Evolutionary conservation across 1,139 yeast genomes (phyloP).

Genomic region (Protomyces inundatus): DNA sequence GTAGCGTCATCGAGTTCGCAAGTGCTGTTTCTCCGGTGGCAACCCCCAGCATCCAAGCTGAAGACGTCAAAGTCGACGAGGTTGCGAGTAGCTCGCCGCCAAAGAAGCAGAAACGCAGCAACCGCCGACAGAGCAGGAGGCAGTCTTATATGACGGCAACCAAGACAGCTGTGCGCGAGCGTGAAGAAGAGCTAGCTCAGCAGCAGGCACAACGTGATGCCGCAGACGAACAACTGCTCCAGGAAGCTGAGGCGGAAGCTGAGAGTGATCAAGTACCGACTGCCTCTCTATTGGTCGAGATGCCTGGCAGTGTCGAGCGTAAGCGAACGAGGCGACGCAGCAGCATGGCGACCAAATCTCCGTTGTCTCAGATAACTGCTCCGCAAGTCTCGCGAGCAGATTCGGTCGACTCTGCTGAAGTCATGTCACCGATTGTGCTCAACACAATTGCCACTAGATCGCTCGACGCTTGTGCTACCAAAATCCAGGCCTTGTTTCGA

Average conservation of each 20-base stretch:
- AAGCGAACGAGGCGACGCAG: constrained; percentile 14
- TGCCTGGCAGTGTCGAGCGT: constrained; percentile 29
- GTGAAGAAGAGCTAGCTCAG: constrained; percentile 10
- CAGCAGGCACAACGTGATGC: constrained; percentile 17
- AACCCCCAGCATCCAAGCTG: not conserved
- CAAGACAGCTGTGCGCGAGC: constrained; percentile 18
- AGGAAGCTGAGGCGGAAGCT: not conserved
- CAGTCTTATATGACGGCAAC: constrained; percentile 28
- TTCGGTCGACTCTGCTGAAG: not conserved
- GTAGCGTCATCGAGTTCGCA: not conserved
- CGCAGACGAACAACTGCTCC: constrained; percentile 5
- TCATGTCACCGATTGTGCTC: not conserved
- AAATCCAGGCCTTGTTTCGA: constrained; percentile 15
- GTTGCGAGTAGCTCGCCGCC: not conserved
- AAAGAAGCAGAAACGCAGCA: constrained; percentile 4
- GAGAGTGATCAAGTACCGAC: not conserved
- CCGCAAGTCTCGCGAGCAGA: not conserved
- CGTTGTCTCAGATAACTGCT: not conserved
- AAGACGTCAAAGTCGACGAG: not conserved
- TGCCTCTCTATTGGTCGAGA: constrained; percentile 18
- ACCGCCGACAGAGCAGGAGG: constrained; percentile 21
- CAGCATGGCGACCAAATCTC: constrained; percentile 1
- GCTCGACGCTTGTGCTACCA: not conserved
- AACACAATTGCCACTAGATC: not conserved
- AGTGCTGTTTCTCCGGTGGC: not conserved